A percentile compares a stretch with the other conserved stretches of the same genome.
Conservation (phyloP, 495 filamentous ascomycete genomes). For the Neurospora sp. region DNA sequence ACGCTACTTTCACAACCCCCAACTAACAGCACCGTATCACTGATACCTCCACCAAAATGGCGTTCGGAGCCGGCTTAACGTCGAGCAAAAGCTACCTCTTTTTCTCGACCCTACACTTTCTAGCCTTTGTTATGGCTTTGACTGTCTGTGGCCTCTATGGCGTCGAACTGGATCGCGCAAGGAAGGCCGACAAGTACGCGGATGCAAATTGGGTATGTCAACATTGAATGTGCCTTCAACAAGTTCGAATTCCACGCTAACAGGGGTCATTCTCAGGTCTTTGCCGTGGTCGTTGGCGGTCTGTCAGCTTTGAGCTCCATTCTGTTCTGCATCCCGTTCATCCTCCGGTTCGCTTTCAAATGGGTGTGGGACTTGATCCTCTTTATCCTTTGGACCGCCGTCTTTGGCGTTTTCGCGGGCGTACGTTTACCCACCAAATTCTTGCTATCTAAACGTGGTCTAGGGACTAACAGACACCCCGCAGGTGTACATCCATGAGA, state of each 20-base stretch:
- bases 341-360: conserved; percentile 40
- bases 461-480: neutral
- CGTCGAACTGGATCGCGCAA: conserved; percentile 51
- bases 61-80: conserved; percentile 18
- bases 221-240: neutral
- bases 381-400: conserved; percentile 64
- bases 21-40: neutral
- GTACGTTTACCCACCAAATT: conserved; percentile 8
- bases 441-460: neutral
- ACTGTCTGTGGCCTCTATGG: conserved; percentile 74
- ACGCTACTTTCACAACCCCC: neutral
- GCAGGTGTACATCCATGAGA: conserved; percentile 59
- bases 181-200: conserved; percentile 34
- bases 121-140: conserved; percentile 64
- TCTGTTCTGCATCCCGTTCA: conserved; percentile 50
- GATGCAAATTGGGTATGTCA: conserved; percentile 58
- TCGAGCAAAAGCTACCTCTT: conserved; percentile 25
- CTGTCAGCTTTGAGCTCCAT: conserved; percentile 52
- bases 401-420: conserved; percentile 73
- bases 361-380: conserved; percentile 64
- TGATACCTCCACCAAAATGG: conserved; percentile 19
- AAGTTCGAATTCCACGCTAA: neutral
- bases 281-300: conserved; percentile 54
- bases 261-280: conserved; percentile 36
- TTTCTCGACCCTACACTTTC: conserved; percentile 49